Conservation (phyloP, 2,329 filamentous ascomycete species). For the Ascochyta pisi region DNA sequence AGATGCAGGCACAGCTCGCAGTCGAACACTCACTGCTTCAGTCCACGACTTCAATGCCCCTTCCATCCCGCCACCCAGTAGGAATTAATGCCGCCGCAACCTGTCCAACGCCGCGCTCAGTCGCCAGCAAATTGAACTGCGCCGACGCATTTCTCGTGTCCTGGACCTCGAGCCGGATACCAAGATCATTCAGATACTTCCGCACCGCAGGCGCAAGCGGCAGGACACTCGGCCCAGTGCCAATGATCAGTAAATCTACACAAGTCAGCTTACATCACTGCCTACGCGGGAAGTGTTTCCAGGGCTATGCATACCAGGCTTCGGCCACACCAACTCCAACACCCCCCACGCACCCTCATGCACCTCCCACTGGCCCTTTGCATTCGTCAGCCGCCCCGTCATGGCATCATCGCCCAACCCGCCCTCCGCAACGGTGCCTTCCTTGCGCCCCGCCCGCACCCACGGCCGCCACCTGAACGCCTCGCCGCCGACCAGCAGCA, state of each 20-base stretch:
- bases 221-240: conserved; percentile 76
- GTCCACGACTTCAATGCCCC: conserved; percentile 14
- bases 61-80: conserved; percentile 72
- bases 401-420: conserved; percentile 40
- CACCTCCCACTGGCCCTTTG: conserved; percentile 82
- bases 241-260: conserved; percentile 85
- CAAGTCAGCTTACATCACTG: conserved; percentile 20
- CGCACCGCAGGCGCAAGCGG: conserved; percentile 80
- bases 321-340: conserved; percentile 81
- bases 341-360: conserved; percentile 74
- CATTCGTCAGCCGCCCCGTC: conserved; percentile 67
- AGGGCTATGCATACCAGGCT: conserved; percentile 72
- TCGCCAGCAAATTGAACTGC: conserved; percentile 95
- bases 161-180: conserved; percentile 84
- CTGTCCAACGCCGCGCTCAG: conserved; percentile 83
- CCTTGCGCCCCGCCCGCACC: conserved; percentile 54
- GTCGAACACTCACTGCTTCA: background rate
- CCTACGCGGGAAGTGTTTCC: background rate
- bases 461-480: conserved; percentile 90
- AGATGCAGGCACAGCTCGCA: too few relatives aligned
- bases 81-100: conserved; percentile 89
- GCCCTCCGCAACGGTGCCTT: conserved; percentile 42
- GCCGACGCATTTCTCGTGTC: conserved; percentile 94
- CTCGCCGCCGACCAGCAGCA: conserved; percentile 83
- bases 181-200: conserved; percentile 74